Conservation (phyloP, 75 land plant species). For the Selaginella tamariscina region DNA sequence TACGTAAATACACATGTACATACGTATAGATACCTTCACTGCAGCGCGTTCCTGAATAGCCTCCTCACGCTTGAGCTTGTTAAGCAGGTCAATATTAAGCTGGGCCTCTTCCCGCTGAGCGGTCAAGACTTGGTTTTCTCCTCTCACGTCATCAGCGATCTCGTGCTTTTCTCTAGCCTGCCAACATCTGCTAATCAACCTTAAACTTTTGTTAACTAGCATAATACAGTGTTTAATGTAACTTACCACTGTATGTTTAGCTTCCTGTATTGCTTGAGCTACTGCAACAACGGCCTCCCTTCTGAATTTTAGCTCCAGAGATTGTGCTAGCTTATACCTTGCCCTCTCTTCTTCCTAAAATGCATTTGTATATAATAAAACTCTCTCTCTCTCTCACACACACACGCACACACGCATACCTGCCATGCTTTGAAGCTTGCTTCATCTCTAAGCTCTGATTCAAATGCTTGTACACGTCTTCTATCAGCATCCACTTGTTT, state of each 20-base stretch:
- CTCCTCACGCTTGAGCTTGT: neutral
- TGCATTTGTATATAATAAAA: neutral
- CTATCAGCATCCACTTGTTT: constrained; percentile 15
- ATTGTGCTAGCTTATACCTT: constrained; percentile 1
- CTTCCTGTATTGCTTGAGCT: constrained; percentile 15
- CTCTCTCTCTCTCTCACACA: no score
- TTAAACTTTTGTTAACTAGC: no score
- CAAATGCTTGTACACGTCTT: constrained; percentile 10
- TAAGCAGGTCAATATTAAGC: neutral
- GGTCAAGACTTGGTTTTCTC: neutral
- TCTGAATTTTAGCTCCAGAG: neutral
- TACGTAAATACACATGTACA: neutral
- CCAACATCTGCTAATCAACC: no score
- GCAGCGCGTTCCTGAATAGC: neutral
- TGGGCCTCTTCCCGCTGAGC: neutral
- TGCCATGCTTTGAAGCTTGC: constrained; percentile 17
- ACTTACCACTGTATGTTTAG: constrained; percentile 11
- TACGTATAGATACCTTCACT: neutral
- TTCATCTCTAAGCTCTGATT: constrained; percentile 19
- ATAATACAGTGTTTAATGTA: neutral
- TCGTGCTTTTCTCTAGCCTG: neutral
- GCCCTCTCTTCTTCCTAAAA: constrained; percentile 15
- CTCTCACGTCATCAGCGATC: neutral
- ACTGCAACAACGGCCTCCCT: constrained; percentile 3
- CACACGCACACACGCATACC: no score